Conservation (phyloP, 192 early-diverging fungal species). For the Linnemannia exigua region DNA sequence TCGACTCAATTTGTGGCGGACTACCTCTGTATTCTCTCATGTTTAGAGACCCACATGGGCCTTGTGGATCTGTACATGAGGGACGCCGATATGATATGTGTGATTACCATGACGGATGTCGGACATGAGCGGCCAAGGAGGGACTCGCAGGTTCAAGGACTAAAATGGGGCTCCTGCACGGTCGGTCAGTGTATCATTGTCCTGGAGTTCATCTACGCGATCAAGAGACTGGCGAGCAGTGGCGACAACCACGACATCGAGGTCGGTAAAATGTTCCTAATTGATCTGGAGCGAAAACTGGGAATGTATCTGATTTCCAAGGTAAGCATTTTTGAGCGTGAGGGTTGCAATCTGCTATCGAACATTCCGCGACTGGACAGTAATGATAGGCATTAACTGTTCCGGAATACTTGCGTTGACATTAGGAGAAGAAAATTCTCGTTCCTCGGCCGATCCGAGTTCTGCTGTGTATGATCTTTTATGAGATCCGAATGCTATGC, state of each 20-base stretch:
- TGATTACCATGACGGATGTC: constrained; percentile 68
- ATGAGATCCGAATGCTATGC: constrained; percentile 69
- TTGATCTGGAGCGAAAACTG: constrained; percentile 66
- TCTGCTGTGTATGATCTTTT: constrained; percentile 63
- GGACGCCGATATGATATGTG: constrained; percentile 68
- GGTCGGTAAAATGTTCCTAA: constrained; percentile 69
- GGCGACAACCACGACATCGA: constrained; percentile 62
- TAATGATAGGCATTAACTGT: too few relatives aligned
- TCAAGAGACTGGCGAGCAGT: constrained; percentile 54
- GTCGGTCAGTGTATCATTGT: constrained; percentile 68
- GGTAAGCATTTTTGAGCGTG: constrained; percentile 22
- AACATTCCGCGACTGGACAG: too few relatives aligned
- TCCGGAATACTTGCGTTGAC: background rate
- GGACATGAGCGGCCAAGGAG: constrained; percentile 40
- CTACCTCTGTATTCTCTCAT: constrained; percentile 58
- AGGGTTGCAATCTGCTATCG: too few relatives aligned
- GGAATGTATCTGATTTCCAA: constrained; percentile 61
- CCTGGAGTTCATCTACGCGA: constrained; percentile 65
- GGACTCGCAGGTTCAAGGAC: constrained; percentile 10
- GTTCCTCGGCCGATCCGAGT: constrained; percentile 66
- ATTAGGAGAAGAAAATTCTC: constrained; percentile 60
- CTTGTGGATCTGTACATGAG: constrained; percentile 69
- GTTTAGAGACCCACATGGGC: constrained; percentile 59
- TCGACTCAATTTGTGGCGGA: constrained; percentile 57
- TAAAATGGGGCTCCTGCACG: constrained; percentile 66